Conservation (phyloP, 2,329 filamentous ascomycete genomes). For the Diaporthe eres region DNA sequence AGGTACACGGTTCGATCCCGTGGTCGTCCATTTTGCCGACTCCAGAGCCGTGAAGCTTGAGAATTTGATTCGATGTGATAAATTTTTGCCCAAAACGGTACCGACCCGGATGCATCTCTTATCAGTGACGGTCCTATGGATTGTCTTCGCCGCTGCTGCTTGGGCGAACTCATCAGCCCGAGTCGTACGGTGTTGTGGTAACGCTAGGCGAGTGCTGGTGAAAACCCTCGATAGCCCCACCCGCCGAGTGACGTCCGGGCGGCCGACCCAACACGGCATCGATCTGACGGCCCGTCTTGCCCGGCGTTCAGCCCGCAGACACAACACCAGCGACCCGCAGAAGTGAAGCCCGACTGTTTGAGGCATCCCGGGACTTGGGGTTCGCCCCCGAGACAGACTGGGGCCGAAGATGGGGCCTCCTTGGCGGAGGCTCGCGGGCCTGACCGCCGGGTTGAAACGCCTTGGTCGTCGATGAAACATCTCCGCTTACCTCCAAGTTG, state of each 20-base stretch:
- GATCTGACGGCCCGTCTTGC: neutral
- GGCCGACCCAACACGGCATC: neutral
- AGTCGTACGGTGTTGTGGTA: no score
- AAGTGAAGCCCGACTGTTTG: neutral
- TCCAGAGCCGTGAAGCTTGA: neutral
- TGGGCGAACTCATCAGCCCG: neutral
- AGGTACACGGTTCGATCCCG: conserved; percentile 39
- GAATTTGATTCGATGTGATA: neutral
- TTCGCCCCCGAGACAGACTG: neutral
- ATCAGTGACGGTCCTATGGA: no score
- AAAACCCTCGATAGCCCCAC: conserved; percentile 3
- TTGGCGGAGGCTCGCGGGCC: conserved; percentile 1
- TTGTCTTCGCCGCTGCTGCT: neutral
- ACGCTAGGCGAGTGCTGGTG: neutral
- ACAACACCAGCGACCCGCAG: neutral
- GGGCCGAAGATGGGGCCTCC: conserved; percentile 11
- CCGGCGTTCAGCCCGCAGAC: neutral
- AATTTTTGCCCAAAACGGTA: neutral
- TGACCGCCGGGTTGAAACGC: conserved; percentile 24
- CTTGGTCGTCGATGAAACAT: conserved; percentile 32
- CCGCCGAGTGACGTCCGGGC: neutral
- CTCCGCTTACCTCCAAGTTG: conserved; percentile 28
- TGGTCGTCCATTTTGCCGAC: conserved; percentile 33
- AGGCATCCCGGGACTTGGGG: neutral
- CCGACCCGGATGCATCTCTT: no score